phyloP scores from a whole-genome alignment of 108 stramenopile species.

The Nitzschia sp. region DNA sequence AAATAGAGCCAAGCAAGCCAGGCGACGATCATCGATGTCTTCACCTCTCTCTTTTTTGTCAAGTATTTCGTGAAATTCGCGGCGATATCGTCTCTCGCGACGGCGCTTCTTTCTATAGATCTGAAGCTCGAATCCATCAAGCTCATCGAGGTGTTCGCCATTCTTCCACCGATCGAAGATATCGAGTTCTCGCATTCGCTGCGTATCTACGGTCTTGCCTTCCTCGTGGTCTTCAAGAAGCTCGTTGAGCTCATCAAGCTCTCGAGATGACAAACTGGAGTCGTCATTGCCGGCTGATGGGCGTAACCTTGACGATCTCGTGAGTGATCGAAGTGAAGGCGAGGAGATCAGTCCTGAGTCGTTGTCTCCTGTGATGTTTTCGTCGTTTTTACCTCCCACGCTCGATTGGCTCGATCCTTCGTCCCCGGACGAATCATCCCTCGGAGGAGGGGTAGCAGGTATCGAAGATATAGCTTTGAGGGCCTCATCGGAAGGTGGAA shows the following conservation, averaged over 20 bases:
- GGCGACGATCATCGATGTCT: slow-evolving; percentile 13
- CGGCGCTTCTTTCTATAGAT: slow-evolving; percentile 10
- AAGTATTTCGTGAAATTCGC: slow-evolving; percentile 24
- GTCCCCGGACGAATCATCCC: no score
- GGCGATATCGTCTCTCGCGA: slow-evolving; percentile 12
- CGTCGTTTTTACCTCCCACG: no score
- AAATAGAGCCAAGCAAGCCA: slow-evolving; percentile 21
- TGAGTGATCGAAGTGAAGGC: no score
- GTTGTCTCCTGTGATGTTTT: no score
- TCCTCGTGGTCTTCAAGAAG: slow-evolving; percentile 17
- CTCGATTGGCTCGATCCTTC: no score
- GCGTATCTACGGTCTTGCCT: slow-evolving; percentile 13
- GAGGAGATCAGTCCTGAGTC: no score
- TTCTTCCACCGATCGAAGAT: slow-evolving; percentile 32
- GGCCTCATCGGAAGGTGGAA: no score
- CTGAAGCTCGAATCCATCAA: slow-evolving; percentile 14
- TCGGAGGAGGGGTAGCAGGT: no score
- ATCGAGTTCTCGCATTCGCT: slow-evolving; percentile 22
- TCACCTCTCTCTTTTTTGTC: slow-evolving; percentile 23
- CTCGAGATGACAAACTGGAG: slow-evolving; percentile 23
- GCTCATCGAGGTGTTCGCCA: slow-evolving; percentile 21
- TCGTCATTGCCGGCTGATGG: not conserved
- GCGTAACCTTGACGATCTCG: not conserved
- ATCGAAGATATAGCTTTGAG: no score
- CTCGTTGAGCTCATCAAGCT: slow-evolving; percentile 29